Evolutionary conservation across 306 rosid genomes (phyloP).

Genomic region (Cicer bijugum): DNA sequence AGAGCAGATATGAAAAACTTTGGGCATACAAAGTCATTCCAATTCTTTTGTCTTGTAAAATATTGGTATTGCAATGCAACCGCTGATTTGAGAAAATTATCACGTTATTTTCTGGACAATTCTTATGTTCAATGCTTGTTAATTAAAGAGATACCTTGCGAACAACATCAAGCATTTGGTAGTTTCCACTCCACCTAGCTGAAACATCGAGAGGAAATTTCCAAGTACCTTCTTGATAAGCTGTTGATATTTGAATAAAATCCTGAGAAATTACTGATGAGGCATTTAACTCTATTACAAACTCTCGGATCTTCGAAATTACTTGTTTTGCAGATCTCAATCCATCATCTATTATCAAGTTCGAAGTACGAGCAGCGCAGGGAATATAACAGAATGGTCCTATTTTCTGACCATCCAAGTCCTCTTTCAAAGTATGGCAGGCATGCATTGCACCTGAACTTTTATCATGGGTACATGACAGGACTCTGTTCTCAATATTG

Average conservation of each 20-base stretch:
- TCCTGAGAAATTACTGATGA: slow-evolving; percentile 74
- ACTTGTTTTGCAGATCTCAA: slow-evolving; percentile 67
- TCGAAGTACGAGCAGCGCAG: slow-evolving; percentile 86
- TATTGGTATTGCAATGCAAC: slow-evolving; percentile 24
- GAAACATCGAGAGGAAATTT: slow-evolving; percentile 91
- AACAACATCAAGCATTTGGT: slow-evolving; percentile 92
- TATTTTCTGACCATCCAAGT: slow-evolving; percentile 71
- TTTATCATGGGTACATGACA: slow-evolving; percentile 93
- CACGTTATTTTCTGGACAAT: background rate
- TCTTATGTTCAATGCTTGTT: slow-evolving; percentile 31
- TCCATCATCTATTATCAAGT: slow-evolving; percentile 86
- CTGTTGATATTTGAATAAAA: slow-evolving; percentile 68
- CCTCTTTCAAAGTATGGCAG: slow-evolving; percentile 75
- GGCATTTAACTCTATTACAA: slow-evolving; percentile 73
- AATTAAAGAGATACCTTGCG: slow-evolving; percentile 67
- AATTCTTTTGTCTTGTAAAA: slow-evolving; percentile 17
- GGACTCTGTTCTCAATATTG: slow-evolving; percentile 76
- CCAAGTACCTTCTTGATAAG: slow-evolving; percentile 90
- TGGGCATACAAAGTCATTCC: slow-evolving; percentile 13
- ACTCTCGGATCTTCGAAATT: slow-evolving; percentile 80
- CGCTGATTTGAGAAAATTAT: background rate
- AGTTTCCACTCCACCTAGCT: slow-evolving; percentile 88
- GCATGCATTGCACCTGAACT: slow-evolving; percentile 76
- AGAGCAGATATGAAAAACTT: slow-evolving; percentile 18
- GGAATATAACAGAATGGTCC: slow-evolving; percentile 93